Evolutionary conservation across 2,329 filamentous ascomycete genomes (phyloP), one percentile per base, ranked within the genome.

Genomic region (Ustilaginoidea virens): DNA sequence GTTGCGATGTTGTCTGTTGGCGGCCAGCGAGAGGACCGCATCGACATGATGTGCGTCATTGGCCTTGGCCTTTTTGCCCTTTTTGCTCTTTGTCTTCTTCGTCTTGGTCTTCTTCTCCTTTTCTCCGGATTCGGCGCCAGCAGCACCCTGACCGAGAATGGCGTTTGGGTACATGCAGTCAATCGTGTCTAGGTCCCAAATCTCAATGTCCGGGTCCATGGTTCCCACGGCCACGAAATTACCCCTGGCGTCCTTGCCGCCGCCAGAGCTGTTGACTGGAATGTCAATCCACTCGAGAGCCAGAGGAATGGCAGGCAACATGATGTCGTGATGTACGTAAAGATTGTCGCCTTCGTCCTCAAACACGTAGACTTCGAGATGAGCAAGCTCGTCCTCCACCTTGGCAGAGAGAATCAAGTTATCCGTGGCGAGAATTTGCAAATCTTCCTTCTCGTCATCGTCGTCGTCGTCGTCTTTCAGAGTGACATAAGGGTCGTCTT

Each of bases 311-410:
- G 87, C 87, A 18, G 90, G 90, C 32, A 98, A 69, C 87, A 98
- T 96, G 44, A 98, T 92, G 55, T 98, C 90, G 67, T 98, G 90
- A 60, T 98, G 90, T 15, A 98, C 87, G 53, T 98, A 98, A 36
- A 98, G 75, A 51, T 98, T 98, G 56, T 96, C 90, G 25, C 77
- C 80, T 36, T 74, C 74, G 44, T 96, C 90, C 54, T 98, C 90
- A 56, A 96, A 98, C 17, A 98, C 85, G 47, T 96, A 94, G 13
- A 96, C 80, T 53, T 98, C 90, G 16, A 98, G 65, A 54, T 96
- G 87, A 12, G 90, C 87, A 36, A 98, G 76, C 51, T 98, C 90
- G 44, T 98, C 90, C 55, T 98, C 90, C 29, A 96, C 78, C 58
- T 93, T 87, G 39, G 85, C 86, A 8, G 87, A 81, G 27, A 98